Percentiles rank a stretch among this genome's conserved stretches.
These are phyloP conservation scores for Mortierella sp. DNA, from an alignment of 371 early-diverging fungal genomes.

Conservation along the genomic window DNA sequence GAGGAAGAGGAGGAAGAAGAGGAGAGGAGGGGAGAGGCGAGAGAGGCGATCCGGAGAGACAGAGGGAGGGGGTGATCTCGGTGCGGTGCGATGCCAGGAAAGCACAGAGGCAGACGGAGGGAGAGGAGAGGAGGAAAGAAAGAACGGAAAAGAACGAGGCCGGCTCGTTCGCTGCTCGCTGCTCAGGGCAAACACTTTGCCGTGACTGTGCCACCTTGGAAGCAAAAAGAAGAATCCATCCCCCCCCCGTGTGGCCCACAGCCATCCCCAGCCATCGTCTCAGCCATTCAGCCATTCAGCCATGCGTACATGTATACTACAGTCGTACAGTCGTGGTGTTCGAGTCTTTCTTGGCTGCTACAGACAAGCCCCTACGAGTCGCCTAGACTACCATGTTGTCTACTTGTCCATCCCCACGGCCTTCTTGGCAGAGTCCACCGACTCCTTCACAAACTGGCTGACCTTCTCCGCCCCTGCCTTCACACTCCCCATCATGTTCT, in stretches of 20 bases:
- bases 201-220: slow-evolving; percentile 7
- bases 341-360: too few species aligned
- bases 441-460: slow-evolving; percentile 25
- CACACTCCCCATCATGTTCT: slow-evolving; percentile 19
- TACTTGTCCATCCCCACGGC: slow-evolving; percentile 26
- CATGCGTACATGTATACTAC: too few species aligned
- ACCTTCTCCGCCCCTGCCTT: slow-evolving; percentile 34
- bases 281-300: too few species aligned
- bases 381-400: too few species aligned
- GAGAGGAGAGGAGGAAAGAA: neutral
- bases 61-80: too few species aligned
- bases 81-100: too few species aligned
- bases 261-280: too few species aligned
- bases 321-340: too few species aligned
- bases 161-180: too few species aligned
- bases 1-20: neutral
- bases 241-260: too few species aligned
- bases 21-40: neutral
- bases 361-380: too few species aligned
- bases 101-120: too few species aligned
- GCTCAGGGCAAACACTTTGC: neutral
- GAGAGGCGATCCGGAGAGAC: neutral
- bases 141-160: neutral
- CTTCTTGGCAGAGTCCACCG: slow-evolving; percentile 36
- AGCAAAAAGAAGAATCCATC: slow-evolving; percentile 6